Evolutionary conservation across 78 protist species (phyloP).

Genomic region (Chrysochromulina parva): DNA sequence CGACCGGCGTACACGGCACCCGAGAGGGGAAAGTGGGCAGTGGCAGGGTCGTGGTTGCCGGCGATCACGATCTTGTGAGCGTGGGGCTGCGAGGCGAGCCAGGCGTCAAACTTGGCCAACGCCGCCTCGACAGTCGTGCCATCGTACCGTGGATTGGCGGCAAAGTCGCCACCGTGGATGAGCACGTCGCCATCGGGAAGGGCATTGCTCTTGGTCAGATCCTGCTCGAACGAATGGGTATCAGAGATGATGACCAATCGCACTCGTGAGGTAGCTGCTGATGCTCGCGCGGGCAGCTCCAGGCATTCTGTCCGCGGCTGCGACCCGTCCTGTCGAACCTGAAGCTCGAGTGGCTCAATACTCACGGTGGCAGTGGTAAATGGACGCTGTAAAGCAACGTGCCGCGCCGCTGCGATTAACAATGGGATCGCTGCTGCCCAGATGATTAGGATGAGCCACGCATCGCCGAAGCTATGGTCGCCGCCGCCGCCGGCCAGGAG

Average conservation of each 20-base stretch:
- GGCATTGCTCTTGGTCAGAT: background rate
- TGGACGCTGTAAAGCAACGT: too few relatives aligned
- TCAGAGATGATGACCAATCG: background rate
- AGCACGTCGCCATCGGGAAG: constrained; percentile 3
- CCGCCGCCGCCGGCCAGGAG: too few relatives aligned
- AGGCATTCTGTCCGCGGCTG: too few relatives aligned
- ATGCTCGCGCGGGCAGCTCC: too few relatives aligned
- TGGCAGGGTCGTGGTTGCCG: background rate
- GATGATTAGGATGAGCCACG: too few relatives aligned
- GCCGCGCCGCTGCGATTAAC: too few relatives aligned
- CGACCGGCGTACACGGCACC: background rate
- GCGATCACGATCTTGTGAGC: background rate
- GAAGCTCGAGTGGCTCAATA: too few relatives aligned
- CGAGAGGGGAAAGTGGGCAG: background rate
- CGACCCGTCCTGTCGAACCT: too few relatives aligned
- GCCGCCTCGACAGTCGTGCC: background rate
- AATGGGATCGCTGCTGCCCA: too few relatives aligned
- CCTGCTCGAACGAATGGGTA: background rate
- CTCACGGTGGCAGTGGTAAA: too few relatives aligned
- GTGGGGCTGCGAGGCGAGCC: background rate
- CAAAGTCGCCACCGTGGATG: background rate
- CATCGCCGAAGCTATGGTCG: too few relatives aligned
- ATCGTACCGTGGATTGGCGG: background rate
- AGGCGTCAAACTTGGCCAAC: background rate
- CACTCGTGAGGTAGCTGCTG: too few relatives aligned